A percentile compares a stretch with the other conserved stretches of the same genome.
Conservation (phyloP, 2,329 filamentous ascomycete genomes). For the Capronia coronata region DNA sequence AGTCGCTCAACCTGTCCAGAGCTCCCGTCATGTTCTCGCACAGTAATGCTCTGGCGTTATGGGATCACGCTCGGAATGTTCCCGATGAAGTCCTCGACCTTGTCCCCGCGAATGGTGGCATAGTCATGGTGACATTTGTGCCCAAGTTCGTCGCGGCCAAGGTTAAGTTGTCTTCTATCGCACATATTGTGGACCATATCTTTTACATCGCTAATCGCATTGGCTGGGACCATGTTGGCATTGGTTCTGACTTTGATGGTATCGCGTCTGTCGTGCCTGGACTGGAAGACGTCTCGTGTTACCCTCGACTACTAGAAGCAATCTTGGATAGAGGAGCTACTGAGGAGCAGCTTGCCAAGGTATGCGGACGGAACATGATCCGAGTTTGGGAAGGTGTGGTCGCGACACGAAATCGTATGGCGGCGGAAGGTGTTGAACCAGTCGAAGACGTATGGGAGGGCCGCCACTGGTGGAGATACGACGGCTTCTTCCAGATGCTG, state of each 20-base stretch:
- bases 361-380: no score
- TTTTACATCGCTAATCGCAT: conserved; percentile 72
- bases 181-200: conserved; percentile 65
- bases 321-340: no score
- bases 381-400: no score
- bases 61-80: not conserved
- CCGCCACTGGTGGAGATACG: no score
- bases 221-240: conserved; percentile 78
- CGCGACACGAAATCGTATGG: no score
- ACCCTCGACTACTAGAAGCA: no score
- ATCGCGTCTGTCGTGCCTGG: conserved; percentile 57
- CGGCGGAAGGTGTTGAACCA: no score
- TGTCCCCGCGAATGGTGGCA: not conserved
- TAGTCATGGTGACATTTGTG: not conserved
- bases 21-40: conserved; percentile 30
- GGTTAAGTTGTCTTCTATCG: not conserved
- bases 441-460: no score
- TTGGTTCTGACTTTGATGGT: conserved; percentile 88
- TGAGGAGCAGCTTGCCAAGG: no score
- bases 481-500: no score
- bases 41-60: conserved; percentile 11
- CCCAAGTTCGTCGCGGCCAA: not conserved
- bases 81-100: not conserved
- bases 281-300: conserved; percentile 46
- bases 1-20: conserved; percentile 23